Percentiles rank a stretch among this genome's conserved stretches.
Evolutionary conservation across 2,329 filamentous ascomycete species (phyloP).

Genomic region (Xylariaceae sp.): DNA sequence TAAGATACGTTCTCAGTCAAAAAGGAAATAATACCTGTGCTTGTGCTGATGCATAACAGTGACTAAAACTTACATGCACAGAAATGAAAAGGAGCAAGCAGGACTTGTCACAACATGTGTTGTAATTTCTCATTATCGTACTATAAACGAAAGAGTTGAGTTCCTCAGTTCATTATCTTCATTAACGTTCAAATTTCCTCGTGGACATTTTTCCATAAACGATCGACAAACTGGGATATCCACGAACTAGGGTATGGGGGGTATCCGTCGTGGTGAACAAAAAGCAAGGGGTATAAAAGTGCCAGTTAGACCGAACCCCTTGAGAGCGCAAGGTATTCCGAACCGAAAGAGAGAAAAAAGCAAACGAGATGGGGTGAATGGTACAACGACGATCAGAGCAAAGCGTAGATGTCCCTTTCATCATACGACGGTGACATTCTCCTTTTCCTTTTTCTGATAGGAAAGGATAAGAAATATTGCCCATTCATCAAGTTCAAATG

Average conservation of each 20-base stretch:
- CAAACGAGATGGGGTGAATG: neutral
- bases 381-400: too few relatives aligned
- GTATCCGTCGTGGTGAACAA: constrained; percentile 18
- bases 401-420: too few relatives aligned
- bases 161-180: neutral
- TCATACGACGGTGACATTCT: too few relatives aligned
- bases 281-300: constrained; percentile 9
- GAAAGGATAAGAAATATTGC: neutral
- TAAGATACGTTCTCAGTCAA: neutral
- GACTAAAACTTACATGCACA: too few relatives aligned
- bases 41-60: too few relatives aligned
- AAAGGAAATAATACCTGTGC: neutral
- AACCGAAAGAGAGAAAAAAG: neutral
- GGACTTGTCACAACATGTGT: too few relatives aligned
- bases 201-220: constrained; percentile 14
- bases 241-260: constrained; percentile 24
- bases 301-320: constrained; percentile 6
- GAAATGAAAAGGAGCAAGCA: too few relatives aligned
- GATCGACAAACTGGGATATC: constrained; percentile 30
- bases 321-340: neutral
- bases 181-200: neutral
- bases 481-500: constrained; percentile 48
- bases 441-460: neutral
- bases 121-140: too few relatives aligned
- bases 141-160: too few relatives aligned